Percentiles rank a stretch among this genome's conserved stretches.
Evolutionary conservation across 202 grass and related monocot species (phyloP).

Genomic region (Saccharum hybrid): DNA sequence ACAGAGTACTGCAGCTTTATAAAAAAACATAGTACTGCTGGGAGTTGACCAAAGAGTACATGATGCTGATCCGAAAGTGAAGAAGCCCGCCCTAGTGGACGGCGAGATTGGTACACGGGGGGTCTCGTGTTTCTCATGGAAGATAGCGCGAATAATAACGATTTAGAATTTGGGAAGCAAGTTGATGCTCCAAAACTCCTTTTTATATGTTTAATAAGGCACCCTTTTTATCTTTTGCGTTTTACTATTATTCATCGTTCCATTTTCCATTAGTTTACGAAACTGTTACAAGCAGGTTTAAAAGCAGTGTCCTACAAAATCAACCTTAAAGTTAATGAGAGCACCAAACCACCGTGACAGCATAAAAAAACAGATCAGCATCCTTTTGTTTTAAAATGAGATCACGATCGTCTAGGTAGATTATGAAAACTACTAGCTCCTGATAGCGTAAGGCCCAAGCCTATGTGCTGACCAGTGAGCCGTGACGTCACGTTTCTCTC

Average conservation of each 20-base stretch:
- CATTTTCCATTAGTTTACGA: background rate
- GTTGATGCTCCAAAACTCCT: too few relatives aligned
- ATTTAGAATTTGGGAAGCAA: too few relatives aligned
- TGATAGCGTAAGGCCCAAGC: constrained; percentile 36
- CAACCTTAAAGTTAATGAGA: background rate
- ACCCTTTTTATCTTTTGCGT: background rate
- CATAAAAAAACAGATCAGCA: background rate
- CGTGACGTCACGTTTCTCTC: constrained; percentile 1
- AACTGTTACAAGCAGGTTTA: background rate
- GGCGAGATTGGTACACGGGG: background rate
- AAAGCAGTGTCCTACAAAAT: too few relatives aligned
- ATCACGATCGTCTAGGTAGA: background rate
- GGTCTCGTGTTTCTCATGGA: constrained; percentile 1
- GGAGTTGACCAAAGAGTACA: background rate
- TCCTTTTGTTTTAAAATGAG: background rate
- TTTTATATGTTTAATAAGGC: background rate
- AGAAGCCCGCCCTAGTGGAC: background rate
- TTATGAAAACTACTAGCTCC: background rate
- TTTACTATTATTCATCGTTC: background rate
- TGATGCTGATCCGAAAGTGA: constrained; percentile 3
- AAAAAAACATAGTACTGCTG: background rate
- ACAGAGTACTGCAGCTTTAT: background rate
- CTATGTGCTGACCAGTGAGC: constrained; percentile 1
- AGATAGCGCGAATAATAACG: too few relatives aligned
- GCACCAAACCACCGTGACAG: background rate